Conservation (phyloP, 345 rosid species). For the Odontarrhena argentea region DNA sequence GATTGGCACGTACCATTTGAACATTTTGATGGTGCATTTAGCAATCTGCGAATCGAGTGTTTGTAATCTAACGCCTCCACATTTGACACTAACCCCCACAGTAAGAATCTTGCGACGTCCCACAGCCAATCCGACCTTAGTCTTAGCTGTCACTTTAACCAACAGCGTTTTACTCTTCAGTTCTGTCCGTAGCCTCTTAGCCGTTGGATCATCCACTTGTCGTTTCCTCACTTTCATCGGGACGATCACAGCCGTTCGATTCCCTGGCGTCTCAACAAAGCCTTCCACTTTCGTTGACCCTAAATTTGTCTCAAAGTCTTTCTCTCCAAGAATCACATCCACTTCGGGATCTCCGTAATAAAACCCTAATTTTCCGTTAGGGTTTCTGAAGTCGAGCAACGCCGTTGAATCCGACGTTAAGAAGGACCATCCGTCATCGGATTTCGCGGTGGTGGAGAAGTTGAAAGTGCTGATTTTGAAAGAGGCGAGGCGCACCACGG, state of each 20-base stretch:
- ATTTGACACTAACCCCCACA: slow-evolving; percentile 48
- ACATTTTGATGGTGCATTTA: slow-evolving; percentile 55
- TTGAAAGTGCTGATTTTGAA: slow-evolving; percentile 49
- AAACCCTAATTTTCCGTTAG: slow-evolving; percentile 54
- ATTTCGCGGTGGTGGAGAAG: slow-evolving; percentile 44
- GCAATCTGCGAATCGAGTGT: slow-evolving; percentile 56
- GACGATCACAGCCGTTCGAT: slow-evolving; percentile 57
- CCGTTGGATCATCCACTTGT: slow-evolving; percentile 51
- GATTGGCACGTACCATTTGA: slow-evolving; percentile 56
- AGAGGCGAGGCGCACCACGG: slow-evolving; percentile 67
- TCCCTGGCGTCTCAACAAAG: slow-evolving; percentile 49
- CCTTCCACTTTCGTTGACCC: slow-evolving; percentile 49
- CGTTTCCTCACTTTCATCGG: slow-evolving; percentile 47
- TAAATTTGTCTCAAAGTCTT: slow-evolving; percentile 43
- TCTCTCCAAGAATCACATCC: slow-evolving; percentile 41
- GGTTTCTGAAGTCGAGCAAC: slow-evolving; percentile 62
- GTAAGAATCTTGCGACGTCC: slow-evolving; percentile 51
- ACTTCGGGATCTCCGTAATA: slow-evolving; percentile 51
- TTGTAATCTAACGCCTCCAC: slow-evolving; percentile 54
- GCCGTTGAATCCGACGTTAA: slow-evolving; percentile 51
- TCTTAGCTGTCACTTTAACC: slow-evolving; percentile 55
- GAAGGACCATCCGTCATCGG: slow-evolving; percentile 55
- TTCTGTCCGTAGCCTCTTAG: slow-evolving; percentile 40
- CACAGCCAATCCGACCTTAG: slow-evolving; percentile 52
- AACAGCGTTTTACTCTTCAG: slow-evolving; percentile 45